These are phyloP conservation scores for Anisogramma anomala DNA, from an alignment of 2,329 filamentous ascomycete genomes.

Conservation along the genomic window DNA sequence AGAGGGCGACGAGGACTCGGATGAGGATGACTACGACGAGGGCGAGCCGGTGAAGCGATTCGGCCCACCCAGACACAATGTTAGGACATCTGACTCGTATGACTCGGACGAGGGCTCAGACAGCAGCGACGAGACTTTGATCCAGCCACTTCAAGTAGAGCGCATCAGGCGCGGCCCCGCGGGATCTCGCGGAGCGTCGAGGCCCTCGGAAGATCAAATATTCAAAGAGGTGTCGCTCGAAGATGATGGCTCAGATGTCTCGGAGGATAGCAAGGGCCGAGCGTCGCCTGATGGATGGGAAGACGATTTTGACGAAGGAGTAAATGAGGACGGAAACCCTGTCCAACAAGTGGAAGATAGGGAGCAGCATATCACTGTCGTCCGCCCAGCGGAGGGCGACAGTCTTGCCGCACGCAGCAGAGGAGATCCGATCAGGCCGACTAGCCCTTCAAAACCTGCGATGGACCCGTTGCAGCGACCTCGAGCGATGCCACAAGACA, in stretches of 20 bases:
- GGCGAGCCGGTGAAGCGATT: neutral
- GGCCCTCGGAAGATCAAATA: slow-evolving; percentile 3
- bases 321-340: slow-evolving; percentile 3
- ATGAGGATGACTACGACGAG: neutral
- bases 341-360: slow-evolving; percentile 13
- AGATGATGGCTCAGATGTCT: slow-evolving; percentile 5
- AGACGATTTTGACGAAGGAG: slow-evolving; percentile 5
- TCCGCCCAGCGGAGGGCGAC: slow-evolving; percentile 10
- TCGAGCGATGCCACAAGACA: neutral
- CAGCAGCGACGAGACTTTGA: neutral
- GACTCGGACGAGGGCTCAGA: neutral
- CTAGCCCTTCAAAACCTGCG: neutral
- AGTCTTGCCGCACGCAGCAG: neutral
- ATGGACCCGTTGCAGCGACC: neutral
- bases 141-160: neutral
- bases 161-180: neutral
- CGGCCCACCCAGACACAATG: neutral
- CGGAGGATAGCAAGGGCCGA: slow-evolving; percentile 1
- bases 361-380: neutral
- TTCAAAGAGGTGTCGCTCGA: slow-evolving; percentile 12
- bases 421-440: neutral
- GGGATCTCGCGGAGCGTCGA: neutral
- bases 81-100: neutral
- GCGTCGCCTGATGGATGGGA: slow-evolving; percentile 11
- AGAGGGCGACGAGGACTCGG: neutral